Percentiles rank a stretch among this genome's conserved stretches.
Evolutionary conservation across 2,329 filamentous ascomycete genomes (phyloP).

Genomic region (Zymoseptoria crescenta): DNA sequence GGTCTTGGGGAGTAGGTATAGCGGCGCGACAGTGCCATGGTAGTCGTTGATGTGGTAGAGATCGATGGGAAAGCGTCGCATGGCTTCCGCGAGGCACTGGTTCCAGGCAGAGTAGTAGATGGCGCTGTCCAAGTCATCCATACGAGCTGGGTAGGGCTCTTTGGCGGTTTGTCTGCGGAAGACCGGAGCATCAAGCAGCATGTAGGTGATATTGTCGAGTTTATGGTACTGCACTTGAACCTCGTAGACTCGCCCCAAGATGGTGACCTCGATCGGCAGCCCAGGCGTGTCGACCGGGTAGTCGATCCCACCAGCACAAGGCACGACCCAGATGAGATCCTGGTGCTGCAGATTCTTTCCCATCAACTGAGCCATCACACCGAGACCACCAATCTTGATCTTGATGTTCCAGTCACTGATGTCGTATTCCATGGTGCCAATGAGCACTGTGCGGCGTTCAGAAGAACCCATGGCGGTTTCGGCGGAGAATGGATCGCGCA

Average conservation of each 20-base stretch:
- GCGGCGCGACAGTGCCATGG: slow-evolving; percentile 54
- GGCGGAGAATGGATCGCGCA: slow-evolving; percentile 16
- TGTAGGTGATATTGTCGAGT: slow-evolving; percentile 59
- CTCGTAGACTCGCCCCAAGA: slow-evolving; percentile 53
- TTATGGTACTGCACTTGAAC: slow-evolving; percentile 58
- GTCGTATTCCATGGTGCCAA: slow-evolving; percentile 65
- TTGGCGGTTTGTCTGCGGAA: slow-evolving; percentile 56
- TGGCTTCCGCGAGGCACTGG: slow-evolving; percentile 57
- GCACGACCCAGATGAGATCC: slow-evolving; percentile 52
- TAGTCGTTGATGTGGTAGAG: slow-evolving; percentile 63
- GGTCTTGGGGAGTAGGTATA: slow-evolving; percentile 56
- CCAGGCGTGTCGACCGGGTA: slow-evolving; percentile 54
- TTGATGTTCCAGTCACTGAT: slow-evolving; percentile 64
- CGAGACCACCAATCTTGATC: slow-evolving; percentile 63
- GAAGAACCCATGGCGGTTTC: slow-evolving; percentile 19
- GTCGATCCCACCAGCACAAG: slow-evolving; percentile 53
- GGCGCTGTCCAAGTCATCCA: slow-evolving; percentile 62
- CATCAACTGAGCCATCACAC: slow-evolving; percentile 65
- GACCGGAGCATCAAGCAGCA: slow-evolving; percentile 58
- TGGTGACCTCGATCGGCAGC: slow-evolving; percentile 54
- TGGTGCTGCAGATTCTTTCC: slow-evolving; percentile 57
- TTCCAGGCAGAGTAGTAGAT: slow-evolving; percentile 66
- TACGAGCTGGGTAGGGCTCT: slow-evolving; percentile 58
- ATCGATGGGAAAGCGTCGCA: slow-evolving; percentile 55
- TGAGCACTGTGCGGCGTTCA: slow-evolving; percentile 49